Conservation (phyloP, 1,139 yeast genomes). For the Kodamaea plutei region DNA sequence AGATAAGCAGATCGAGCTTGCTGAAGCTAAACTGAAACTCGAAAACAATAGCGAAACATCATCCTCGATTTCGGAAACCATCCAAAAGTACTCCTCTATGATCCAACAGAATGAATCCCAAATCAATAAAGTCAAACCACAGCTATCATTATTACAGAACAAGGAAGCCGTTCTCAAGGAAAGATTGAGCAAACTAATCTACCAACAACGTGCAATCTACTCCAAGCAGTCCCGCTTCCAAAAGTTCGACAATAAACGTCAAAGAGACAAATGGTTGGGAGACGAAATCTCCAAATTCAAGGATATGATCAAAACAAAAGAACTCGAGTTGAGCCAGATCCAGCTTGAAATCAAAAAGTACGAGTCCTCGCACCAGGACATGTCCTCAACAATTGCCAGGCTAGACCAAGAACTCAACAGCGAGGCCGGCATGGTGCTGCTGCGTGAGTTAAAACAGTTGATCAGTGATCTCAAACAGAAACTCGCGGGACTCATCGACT, state of each 20-base stretch:
- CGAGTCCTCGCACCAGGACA: slow-evolving; percentile 17
- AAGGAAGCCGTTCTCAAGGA: slow-evolving; percentile 41
- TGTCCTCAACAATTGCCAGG: slow-evolving; percentile 37
- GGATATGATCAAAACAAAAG: slow-evolving; percentile 19
- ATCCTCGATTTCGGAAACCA: slow-evolving; percentile 13
- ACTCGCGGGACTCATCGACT: slow-evolving; percentile 52
- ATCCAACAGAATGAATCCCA: slow-evolving; percentile 21
- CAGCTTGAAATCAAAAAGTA: slow-evolving; percentile 17
- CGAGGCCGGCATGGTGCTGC: slow-evolving; percentile 16
- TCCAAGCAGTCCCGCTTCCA: slow-evolving; percentile 72
- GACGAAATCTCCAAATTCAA: slow-evolving; percentile 23
- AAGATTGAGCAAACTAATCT: slow-evolving; percentile 41
- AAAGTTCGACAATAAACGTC: slow-evolving; percentile 50
- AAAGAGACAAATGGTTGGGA: slow-evolving; percentile 72
- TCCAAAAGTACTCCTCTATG: slow-evolving; percentile 17
- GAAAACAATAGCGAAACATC: slow-evolving; percentile 15
- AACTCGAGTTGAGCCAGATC: slow-evolving; percentile 21
- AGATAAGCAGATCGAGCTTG: slow-evolving; percentile 38
- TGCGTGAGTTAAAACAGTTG: slow-evolving; percentile 27
- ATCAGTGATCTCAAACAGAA: slow-evolving; percentile 36
- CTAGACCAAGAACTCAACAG: slow-evolving; percentile 30
- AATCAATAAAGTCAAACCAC: slow-evolving; percentile 35
- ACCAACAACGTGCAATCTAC: slow-evolving; percentile 60
- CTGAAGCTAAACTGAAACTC: slow-evolving; percentile 21
- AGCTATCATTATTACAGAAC: slow-evolving; percentile 32